Base-by-base conservation (phyloP, 2,329 filamentous ascomycete genomes). In the Stagonosporopsis vannaccii region DNA sequence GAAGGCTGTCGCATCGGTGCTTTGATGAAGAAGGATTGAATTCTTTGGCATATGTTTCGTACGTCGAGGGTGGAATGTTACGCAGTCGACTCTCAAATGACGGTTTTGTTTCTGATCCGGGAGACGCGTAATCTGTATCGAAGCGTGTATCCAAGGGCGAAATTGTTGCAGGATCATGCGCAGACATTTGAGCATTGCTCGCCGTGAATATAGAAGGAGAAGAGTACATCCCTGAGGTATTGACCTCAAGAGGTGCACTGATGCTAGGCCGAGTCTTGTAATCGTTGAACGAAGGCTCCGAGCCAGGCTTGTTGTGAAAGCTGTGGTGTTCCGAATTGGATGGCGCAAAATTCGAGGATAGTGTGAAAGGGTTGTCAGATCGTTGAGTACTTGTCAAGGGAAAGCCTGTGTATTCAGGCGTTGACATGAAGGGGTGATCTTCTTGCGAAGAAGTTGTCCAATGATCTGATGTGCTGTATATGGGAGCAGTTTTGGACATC, bases 111-210 rank as follows among this genome's bases (percentile, higher is more conserved):
- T 55, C 36, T 6, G 54, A 53, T 5, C 19, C 13, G 15, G 40
- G 50, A 22, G 52, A 46, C 11, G 19, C 26, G 17, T 45, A 17
- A 13, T 56, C 46, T 4, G 23, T 4, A 11, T 61, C 44, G 47
- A 62, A 65, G n/a, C 11, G 32, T 25, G 53, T 61, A 28, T 62
- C 26, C 33, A 58, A 4, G 9, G 59, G 59, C 1, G 62, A 57
- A 1, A 63, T 47, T 2, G 54, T 52, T 15, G 42, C n/a, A 26
- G 51, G 12, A 20, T 56, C 32, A 15, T 51, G 44, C 8, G 15
- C 9, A 3, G 40, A 26, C 6, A n/a, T 33, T 0, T 28, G 30
- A n/a, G 30, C 12, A 9, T 52, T 58, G 22, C 35, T 51, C 12
- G 57, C 45, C 6, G 50, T 57, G 20, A 57, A 65, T 13, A 45